Evolutionary conservation across 1,139 yeast species (phyloP).

Genomic region (Chernovozyma aurita): DNA sequence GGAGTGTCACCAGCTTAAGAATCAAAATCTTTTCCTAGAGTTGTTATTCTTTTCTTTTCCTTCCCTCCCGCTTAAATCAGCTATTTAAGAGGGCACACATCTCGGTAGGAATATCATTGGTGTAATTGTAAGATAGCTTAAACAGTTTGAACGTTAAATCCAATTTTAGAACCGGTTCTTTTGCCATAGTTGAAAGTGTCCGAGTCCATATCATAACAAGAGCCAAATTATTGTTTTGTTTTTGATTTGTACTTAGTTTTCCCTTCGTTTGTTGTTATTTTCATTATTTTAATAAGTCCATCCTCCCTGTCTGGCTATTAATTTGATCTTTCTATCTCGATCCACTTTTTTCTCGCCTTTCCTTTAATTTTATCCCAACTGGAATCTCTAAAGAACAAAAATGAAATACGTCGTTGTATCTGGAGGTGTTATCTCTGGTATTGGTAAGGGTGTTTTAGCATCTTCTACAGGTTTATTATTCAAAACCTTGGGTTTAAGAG

Average conservation of each 20-base stretch:
- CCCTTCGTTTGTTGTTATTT: background rate
- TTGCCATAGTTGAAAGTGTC: too few relatives aligned
- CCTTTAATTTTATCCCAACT: background rate
- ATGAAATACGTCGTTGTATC: slow-evolving; percentile 99
- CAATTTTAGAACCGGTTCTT: too few relatives aligned
- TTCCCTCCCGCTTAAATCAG: slow-evolving; percentile 49
- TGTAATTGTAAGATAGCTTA: slow-evolving; percentile 6
- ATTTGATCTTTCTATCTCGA: slow-evolving; percentile 1
- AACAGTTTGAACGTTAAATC: too few relatives aligned
- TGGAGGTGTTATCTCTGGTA: slow-evolving; percentile 98
- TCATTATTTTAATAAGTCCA: background rate
- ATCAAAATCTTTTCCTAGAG: too few relatives aligned
- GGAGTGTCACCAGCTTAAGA: too few relatives aligned
- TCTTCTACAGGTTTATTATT: slow-evolving; percentile 93
- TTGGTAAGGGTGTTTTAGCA: slow-evolving; percentile 97
- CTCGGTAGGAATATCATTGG: slow-evolving; percentile 12
- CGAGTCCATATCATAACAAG: too few relatives aligned
- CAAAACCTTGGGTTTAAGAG: slow-evolving; percentile 91
- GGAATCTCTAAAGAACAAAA: background rate
- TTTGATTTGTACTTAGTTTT: too few relatives aligned
- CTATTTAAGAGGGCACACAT: slow-evolving; percentile 43
- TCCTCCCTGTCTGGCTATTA: background rate
- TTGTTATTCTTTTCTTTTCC: slow-evolving; percentile 12
- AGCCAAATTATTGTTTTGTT: too few relatives aligned
- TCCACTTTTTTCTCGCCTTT: background rate